Percentiles rank a stretch among this genome's conserved stretches.
These are phyloP conservation scores for Schwanniomyces yamadae DNA, from an alignment of 805 yeast genomes.

Conservation along the genomic window DNA sequence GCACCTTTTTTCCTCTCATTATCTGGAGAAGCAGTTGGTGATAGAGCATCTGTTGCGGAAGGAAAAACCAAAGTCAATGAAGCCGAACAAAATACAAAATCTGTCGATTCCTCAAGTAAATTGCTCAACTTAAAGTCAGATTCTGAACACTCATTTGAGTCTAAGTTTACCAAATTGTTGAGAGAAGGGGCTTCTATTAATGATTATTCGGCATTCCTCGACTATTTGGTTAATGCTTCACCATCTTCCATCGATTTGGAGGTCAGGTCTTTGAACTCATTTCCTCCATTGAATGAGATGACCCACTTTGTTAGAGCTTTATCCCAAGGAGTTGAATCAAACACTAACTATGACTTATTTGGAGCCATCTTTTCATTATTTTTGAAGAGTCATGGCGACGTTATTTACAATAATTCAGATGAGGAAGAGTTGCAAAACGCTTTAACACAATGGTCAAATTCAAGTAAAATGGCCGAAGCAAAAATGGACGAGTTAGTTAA, in stretches of 20 bases:
- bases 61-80: slow-evolving; percentile 8
- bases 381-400: slow-evolving; percentile 79
- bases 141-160: slow-evolving; percentile 56
- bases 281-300: slow-evolving; percentile 68
- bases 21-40: slow-evolving; percentile 67
- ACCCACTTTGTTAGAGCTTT: slow-evolving; percentile 66
- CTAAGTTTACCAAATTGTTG: slow-evolving; percentile 65
- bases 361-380: slow-evolving; percentile 80
- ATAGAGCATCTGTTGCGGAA: slow-evolving; percentile 57
- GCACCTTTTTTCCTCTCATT: slow-evolving; percentile 78
- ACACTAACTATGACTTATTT: slow-evolving; percentile 68
- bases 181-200: slow-evolving; percentile 47
- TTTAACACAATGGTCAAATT: slow-evolving; percentile 48
- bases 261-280: slow-evolving; percentile 69
- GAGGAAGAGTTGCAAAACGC: slow-evolving; percentile 44
- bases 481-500: slow-evolving; percentile 67
- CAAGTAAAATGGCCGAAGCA: slow-evolving; percentile 41
- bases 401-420: slow-evolving; percentile 43
- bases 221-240: slow-evolving; percentile 55
- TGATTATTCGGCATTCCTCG: slow-evolving; percentile 53
- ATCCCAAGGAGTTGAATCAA: slow-evolving; percentile 52
- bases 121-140: slow-evolving; percentile 33
- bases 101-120: slow-evolving; percentile 26
- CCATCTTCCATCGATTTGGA: slow-evolving; percentile 85
- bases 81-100: slow-evolving; percentile 18